Evolutionary conservation across 2,329 filamentous ascomycete species (phyloP), one percentile per base, ranked within the genome.

Genomic region (Trichoderma oligosporum): DNA sequence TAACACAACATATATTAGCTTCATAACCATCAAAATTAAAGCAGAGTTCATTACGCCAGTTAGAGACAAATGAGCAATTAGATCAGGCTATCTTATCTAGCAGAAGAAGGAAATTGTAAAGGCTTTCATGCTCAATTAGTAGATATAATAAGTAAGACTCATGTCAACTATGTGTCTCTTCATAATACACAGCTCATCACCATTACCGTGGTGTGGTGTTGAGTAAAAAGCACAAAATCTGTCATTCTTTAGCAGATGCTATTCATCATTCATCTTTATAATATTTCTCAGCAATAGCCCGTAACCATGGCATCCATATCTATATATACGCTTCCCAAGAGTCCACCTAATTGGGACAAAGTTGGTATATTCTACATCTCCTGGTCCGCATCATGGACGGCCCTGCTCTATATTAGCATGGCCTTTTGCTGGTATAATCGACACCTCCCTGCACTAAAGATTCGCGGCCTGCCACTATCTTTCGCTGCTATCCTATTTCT

Each of bases 401-500:
- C 59, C 0, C 58, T 69, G 12, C 63, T 71, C 39, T 57, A 74
- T 47, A 63, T 67, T 12, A 73, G 72, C 42, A 70, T 76, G 66
- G 55, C 57, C 9, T 70, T 72, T 45, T 69, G 73, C 24, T 66
- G 65, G 52, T 38, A 61, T 8, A 69, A 74, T 60, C 70, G 73
- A 29, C 57, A 65, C 4, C 65, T 63, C 1, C 68, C 71, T 11
- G 66, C 72, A n/a, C 65, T 77, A 46, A 69, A 76, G 59, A 65
- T 76, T 20, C 74, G 75, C 4, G 70, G 70, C 35, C 56, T 76
- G 22, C 59, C 63, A 4, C 57, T 75, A 16, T 71, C 71, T 6
- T 71, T 74, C 46, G 61, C 66, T 4, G 68, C 73, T 20, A 70
- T 77, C 16, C n/a, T 61, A 9, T 65, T 72, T 41, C 67, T 75